A percentile compares a stretch with the other conserved stretches of the same genome.
phyloP scores from a whole-genome alignment of 2,329 filamentous ascomycete genomes.

The Penicillium expansum region DNA sequence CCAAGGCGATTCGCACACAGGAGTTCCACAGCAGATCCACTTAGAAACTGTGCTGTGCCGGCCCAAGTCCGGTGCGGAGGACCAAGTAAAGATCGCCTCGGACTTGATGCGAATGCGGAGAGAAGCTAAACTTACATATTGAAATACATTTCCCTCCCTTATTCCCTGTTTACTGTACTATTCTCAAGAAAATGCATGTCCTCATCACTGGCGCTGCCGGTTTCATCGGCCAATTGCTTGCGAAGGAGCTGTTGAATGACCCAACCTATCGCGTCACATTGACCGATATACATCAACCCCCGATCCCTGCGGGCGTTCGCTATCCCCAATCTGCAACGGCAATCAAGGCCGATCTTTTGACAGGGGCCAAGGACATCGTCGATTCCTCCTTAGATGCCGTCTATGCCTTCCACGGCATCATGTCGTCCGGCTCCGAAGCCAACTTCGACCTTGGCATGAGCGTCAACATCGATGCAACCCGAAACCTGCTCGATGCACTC shows the following conservation, averaged over 20 bases:
- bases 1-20: slow-evolving; percentile 6
- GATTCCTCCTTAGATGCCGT: slow-evolving; percentile 50
- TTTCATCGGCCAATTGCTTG: slow-evolving; percentile 63
- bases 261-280: slow-evolving; percentile 51
- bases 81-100: slow-evolving; percentile 22
- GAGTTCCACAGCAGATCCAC: slow-evolving; percentile 14
- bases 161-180: neutral
- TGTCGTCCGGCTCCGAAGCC: slow-evolving; percentile 63
- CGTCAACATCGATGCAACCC: slow-evolving; percentile 62
- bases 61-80: slow-evolving; percentile 35
- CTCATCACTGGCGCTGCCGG: slow-evolving; percentile 64
- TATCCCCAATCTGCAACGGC: slow-evolving; percentile 52
- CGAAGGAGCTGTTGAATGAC: slow-evolving; percentile 54
- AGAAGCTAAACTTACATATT: slow-evolving; percentile 15
- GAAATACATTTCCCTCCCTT: neutral
- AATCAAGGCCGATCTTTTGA: slow-evolving; percentile 54
- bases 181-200: slow-evolving; percentile 43
- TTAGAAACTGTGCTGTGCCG: slow-evolving; percentile 5
- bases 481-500: slow-evolving; percentile 54
- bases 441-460: slow-evolving; percentile 58
- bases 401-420: slow-evolving; percentile 66
- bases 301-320: slow-evolving; percentile 49
- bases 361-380: slow-evolving; percentile 39
- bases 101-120: slow-evolving; percentile 40
- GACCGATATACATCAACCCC: slow-evolving; percentile 57